Evolutionary conservation across 306 rosid genomes (phyloP), one percentile per base, ranked within the genome.

Genomic region (Corylus heterophylla): DNA sequence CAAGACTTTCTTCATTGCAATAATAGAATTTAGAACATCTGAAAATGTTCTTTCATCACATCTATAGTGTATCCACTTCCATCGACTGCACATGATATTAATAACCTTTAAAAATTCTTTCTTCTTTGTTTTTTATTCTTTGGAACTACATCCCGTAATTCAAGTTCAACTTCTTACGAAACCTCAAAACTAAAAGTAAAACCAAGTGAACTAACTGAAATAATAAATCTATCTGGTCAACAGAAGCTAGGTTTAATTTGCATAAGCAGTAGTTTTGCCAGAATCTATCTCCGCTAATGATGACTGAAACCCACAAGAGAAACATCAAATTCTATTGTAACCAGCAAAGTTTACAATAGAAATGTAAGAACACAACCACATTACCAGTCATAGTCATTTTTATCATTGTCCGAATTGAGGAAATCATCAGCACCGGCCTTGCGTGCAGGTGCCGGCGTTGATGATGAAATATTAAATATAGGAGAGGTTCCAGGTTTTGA

Each of bases 351-450:
- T 68, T 68, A n/a, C 29, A 17, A 68, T 9, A 42, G 12, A 20
- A 39, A 58, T 27, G 62, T 31, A 14, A 78, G 64, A 78, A 20
- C 78, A 54, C 39, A 47, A 62, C 37, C 27, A 29, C 83, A 69
- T 84, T 92, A 94, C 98, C 98, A 94, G 69, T 94, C 98, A 84
- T 92, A 94, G 80, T 94, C 96, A 79, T 92, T 92, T 83, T 92
- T 90, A 86, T 92, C 92, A 76, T 78, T 92, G 20, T 89, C 94
- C 0, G 97, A 88, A 87, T 92, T 89, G 76, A 92, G 97, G 79
- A 92, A 92, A 68, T 92, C 97, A 74, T 92, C 94, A 77, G 92
- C 84, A 49, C 85, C 91, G 10, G 87, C 85, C 87, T 89, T 92
- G 52, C 90, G 87, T 17, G 81, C 76, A 63, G 91, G 86, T 12